Evolutionary conservation across 192 early-diverging fungal genomes (phyloP).

Genomic region (Obelidium mucronatum): DNA sequence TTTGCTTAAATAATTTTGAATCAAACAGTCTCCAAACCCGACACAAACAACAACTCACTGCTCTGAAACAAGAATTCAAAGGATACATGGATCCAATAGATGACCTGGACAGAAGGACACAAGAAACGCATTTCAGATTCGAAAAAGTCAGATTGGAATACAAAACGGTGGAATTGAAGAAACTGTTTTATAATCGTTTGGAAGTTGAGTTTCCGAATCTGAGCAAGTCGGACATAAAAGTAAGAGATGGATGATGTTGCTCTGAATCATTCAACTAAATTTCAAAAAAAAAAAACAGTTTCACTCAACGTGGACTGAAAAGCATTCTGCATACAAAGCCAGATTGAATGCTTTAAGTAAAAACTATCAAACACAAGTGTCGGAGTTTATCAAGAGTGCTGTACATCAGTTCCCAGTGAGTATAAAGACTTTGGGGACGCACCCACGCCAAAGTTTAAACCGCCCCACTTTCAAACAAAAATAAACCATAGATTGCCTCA

Average conservation of each 20-base stretch:
- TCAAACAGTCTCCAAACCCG: neutral
- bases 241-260: neutral
- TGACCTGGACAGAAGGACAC: constrained; percentile 12
- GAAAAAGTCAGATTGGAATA: constrained; percentile 26
- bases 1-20: no score
- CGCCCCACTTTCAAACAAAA: no score
- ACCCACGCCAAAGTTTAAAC: neutral
- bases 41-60: constrained; percentile 16
- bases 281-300: constrained; percentile 4
- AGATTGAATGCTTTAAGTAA: constrained; percentile 9
- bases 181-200: constrained; percentile 17
- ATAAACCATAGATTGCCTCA: constrained; percentile 22
- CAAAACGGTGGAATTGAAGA: neutral
- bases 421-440: neutral
- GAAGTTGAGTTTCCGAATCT: constrained; percentile 20
- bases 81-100: constrained; percentile 12
- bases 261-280: neutral
- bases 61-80: constrained; percentile 20
- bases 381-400: constrained; percentile 4
- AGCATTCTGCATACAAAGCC: constrained; percentile 15
- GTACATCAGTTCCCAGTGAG: constrained; percentile 22
- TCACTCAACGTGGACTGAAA: constrained; percentile 20
- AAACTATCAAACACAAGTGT: constrained; percentile 9
- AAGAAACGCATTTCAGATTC: constrained; percentile 15
- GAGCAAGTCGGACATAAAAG: constrained; percentile 10